phyloP scores from a whole-genome alignment of 1,139 yeast genomes.

The Meyerozyma sp. region DNA sequence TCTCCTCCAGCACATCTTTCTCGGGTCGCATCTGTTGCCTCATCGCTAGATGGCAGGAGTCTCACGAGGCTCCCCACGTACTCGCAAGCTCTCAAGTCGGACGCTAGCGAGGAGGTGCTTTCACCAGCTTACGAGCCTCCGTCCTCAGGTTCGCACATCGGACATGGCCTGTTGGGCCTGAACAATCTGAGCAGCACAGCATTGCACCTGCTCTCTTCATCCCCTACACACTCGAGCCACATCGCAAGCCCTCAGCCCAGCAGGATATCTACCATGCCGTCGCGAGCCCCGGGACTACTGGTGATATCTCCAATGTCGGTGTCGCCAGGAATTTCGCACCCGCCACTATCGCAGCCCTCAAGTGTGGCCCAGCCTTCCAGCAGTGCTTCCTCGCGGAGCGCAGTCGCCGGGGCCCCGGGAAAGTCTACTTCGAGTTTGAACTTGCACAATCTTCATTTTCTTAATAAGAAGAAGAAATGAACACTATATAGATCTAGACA shows the following conservation, averaged over 20 bases:
- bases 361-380: slow-evolving; percentile 2
- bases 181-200: neutral
- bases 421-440: slow-evolving; percentile 10
- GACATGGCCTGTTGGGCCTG: slow-evolving; percentile 5
- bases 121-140: slow-evolving; percentile 64
- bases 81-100: slow-evolving; percentile 61
- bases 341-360: neutral
- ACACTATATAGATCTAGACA: neutral
- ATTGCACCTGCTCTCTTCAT: neutral
- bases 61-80: slow-evolving; percentile 80
- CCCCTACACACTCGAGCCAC: slow-evolving; percentile 4
- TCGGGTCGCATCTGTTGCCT: slow-evolving; percentile 46
- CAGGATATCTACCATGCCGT: slow-evolving; percentile 3
- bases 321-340: neutral
- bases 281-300: slow-evolving; percentile 7
- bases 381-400: slow-evolving; percentile 1
- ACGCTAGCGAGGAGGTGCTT: slow-evolving; percentile 40
- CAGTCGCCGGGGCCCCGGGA: neutral
- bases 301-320: neutral
- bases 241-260: slow-evolving; percentile 2
- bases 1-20: slow-evolving; percentile 59
- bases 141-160: slow-evolving; percentile 39
- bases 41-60: slow-evolving; percentile 11
- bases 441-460: slow-evolving; percentile 12
- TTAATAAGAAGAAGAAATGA: slow-evolving; percentile 11